Evolutionary conservation across 164 flowering plant species (phyloP).

Genomic region (Annona squamosa): DNA sequence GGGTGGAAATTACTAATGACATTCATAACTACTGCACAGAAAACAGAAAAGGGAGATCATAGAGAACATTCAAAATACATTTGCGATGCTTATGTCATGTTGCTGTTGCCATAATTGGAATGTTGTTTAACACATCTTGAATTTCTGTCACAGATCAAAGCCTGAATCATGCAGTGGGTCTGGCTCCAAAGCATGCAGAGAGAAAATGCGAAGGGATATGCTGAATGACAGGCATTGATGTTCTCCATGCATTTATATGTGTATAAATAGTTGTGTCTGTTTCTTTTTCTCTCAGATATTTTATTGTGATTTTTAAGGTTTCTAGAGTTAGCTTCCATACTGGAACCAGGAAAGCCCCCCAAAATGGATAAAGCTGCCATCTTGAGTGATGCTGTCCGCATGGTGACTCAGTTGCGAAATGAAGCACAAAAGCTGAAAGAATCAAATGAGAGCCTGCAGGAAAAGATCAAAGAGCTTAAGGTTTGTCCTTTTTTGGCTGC

Average conservation of each 20-base stretch:
- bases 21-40: not conserved
- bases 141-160: slow-evolving; percentile 32
- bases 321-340: slow-evolving; percentile 64
- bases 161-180: slow-evolving; percentile 36
- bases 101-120: not conserved
- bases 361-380: slow-evolving; percentile 84
- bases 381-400: slow-evolving; percentile 75
- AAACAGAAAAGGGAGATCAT: not conserved
- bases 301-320: slow-evolving; percentile 41
- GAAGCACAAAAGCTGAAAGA: slow-evolving; percentile 82
- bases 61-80: not conserved
- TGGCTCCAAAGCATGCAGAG: slow-evolving; percentile 70
- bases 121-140: not conserved
- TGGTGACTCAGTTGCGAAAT: slow-evolving; percentile 68
- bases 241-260: not conserved
- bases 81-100: not conserved
- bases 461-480: slow-evolving; percentile 85
- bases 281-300: not conserved
- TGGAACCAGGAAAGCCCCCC: slow-evolving; percentile 88
- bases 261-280: slow-evolving; percentile 1
- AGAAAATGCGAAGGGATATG: slow-evolving; percentile 65
- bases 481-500: slow-evolving; percentile 19
- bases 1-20: not conserved
- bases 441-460: slow-evolving; percentile 66
- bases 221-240: slow-evolving; percentile 56